phyloP scores from a whole-genome alignment of 805 yeast species.

The Candida vartiovaarae region DNA sequence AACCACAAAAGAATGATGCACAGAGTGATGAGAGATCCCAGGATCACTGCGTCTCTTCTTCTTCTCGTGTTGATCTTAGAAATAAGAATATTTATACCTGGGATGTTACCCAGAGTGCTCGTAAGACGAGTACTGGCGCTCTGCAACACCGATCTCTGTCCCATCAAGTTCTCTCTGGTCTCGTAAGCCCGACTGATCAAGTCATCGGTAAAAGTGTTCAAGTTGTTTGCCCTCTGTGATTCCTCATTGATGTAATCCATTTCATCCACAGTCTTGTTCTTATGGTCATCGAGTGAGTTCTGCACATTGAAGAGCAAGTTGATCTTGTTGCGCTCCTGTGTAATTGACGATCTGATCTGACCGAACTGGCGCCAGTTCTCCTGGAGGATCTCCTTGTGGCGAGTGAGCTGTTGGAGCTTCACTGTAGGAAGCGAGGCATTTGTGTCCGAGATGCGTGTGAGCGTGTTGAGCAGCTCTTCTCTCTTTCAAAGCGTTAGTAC shows the following conservation, averaged over 20 bases:
- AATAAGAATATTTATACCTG: slow-evolving; percentile 74
- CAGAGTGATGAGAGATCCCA: slow-evolving; percentile 63
- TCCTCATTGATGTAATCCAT: slow-evolving; percentile 78
- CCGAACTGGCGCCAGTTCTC: slow-evolving; percentile 63
- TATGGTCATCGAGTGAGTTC: slow-evolving; percentile 66
- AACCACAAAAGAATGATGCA: slow-evolving; percentile 69
- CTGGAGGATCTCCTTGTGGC: slow-evolving; percentile 69
- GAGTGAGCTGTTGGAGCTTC: slow-evolving; percentile 70
- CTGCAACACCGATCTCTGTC: slow-evolving; percentile 60
- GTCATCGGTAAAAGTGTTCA: slow-evolving; percentile 72
- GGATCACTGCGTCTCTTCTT: slow-evolving; percentile 79
- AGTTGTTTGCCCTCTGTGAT: slow-evolving; percentile 59
- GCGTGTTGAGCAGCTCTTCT: slow-evolving; percentile 43
- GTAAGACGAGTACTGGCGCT: slow-evolving; percentile 59
- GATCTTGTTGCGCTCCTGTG: slow-evolving; percentile 69
- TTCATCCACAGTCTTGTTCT: slow-evolving; percentile 26
- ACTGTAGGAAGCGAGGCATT: slow-evolving; percentile 58
- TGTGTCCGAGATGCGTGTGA: slow-evolving; percentile 49
- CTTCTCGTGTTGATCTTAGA: slow-evolving; percentile 81
- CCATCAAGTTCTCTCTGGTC: slow-evolving; percentile 75
- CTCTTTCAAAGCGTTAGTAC: slow-evolving; percentile 22
- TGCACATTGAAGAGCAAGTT: slow-evolving; percentile 73
- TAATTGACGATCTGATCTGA: slow-evolving; percentile 49
- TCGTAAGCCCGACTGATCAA: slow-evolving; percentile 80
- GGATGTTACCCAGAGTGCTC: slow-evolving; percentile 58